Percentiles rank a stretch among this genome's conserved stretches.
Evolutionary conservation across 176 grass and related monocot genomes (phyloP).

Genomic region (Oryza meridionalis): DNA sequence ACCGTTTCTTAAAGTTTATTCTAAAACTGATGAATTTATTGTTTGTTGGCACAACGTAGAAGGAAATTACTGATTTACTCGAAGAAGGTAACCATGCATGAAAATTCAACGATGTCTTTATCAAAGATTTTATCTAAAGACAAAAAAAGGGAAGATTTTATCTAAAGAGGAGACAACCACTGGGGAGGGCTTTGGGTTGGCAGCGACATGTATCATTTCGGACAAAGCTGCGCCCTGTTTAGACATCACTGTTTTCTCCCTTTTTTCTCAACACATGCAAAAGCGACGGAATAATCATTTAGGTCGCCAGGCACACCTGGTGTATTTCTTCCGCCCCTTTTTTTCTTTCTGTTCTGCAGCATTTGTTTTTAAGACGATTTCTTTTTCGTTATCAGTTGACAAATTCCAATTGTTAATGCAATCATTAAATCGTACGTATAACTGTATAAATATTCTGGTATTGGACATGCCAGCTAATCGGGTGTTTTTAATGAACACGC

Average conservation of each 20-base stretch:
- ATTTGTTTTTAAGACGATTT: not conserved
- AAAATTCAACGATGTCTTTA: not conserved
- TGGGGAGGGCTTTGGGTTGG: not conserved
- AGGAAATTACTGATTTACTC: not conserved
- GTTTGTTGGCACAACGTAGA: not conserved
- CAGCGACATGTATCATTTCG: conserved; percentile 4
- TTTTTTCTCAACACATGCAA: conserved; percentile 35
- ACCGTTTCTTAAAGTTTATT: not conserved
- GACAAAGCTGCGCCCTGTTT: conserved; percentile 4
- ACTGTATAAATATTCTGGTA: not conserved
- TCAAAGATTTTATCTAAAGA: not conserved
- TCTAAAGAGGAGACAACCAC: not conserved
- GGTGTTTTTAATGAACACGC: not conserved
- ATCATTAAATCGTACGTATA: not conserved
- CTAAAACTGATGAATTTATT: not conserved
- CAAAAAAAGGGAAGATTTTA: not conserved
- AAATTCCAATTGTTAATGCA: not conserved
- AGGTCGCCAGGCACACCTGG: not conserved
- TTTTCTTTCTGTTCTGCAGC: too few relatives aligned
- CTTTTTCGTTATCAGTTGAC: not conserved
- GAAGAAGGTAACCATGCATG: too few relatives aligned
- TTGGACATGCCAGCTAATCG: not conserved
- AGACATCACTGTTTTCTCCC: conserved; percentile 23
- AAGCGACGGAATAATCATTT: conserved; percentile 4
- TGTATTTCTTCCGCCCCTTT: not conserved